Evolutionary conservation across 2,329 filamentous ascomycete species (phyloP), one percentile per base, ranked within the genome.

Genomic region (Aspergillus piperis): DNA sequence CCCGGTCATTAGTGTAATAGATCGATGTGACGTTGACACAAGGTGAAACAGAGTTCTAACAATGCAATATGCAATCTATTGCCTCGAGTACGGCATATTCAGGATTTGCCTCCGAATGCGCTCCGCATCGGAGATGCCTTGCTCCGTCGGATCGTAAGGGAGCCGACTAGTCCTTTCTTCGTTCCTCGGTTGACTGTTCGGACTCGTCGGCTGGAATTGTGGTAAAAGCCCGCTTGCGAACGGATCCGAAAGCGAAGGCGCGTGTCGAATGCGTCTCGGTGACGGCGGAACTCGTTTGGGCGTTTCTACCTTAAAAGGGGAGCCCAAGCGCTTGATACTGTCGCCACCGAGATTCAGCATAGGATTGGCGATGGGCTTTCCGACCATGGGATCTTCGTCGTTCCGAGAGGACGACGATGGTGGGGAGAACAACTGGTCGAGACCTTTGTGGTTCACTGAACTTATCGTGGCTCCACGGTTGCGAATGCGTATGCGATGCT

Each of bases 391-490:
- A 10, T 54, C 64, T 49, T 70, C 70, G 30, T 71, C 68, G 21
- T 66, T 59, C 56, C 68, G 64, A 58, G 69, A 69, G 19, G 66
- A 70, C 39, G 70, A 75, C 1, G 77, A 77, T 8, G 80, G 80
- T 6, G 83, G 83, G 3, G 80, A 82, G 68, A 87, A 86, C 3
- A 87, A 75, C 59, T 81, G 79, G 48, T 84, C 78, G 36, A 87
- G 77, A 55, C 82, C 81, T 54, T 81, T 78, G 27, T 79, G 79
- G 62, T 79, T 80, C 61, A 85, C 81, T 55, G 85, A 83, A 53
- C 85, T 83, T 23, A 84, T 79, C 50, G 85, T 88, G 67, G 86
- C 87, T 57, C 86, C 86, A 47, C 86, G 83, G 66, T 82, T 86
- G 42, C 86, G 82, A 36, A 86, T 81, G 25, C 86, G 83, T 10